These are phyloP conservation scores for Penicillium malachiteum DNA, from an alignment of 495 filamentous ascomycete genomes.

Conservation along the genomic window DNA sequence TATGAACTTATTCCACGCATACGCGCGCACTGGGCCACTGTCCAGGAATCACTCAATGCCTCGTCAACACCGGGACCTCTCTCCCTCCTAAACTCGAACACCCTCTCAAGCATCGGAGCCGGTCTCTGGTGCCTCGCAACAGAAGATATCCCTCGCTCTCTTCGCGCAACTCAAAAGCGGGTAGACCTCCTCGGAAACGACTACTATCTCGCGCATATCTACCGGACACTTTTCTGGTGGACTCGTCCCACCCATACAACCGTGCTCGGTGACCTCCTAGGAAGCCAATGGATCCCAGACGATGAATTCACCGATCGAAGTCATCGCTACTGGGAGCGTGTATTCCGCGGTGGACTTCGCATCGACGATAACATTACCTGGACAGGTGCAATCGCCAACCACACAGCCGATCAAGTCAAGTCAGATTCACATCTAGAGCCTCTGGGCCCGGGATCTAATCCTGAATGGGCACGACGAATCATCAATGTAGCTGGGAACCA, in stretches of 20 bases:
- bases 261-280: slow-evolving; percentile 86
- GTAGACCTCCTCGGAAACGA: slow-evolving; percentile 92
- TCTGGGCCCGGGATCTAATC: slow-evolving; percentile 50
- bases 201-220: slow-evolving; percentile 90
- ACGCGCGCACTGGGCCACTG: slow-evolving; percentile 46
- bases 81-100: slow-evolving; percentile 18
- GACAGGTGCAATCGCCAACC: slow-evolving; percentile 31
- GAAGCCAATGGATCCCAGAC: slow-evolving; percentile 93
- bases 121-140: slow-evolving; percentile 51
- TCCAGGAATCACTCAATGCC: slow-evolving; percentile 24
- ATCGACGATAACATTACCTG: slow-evolving; percentile 61
- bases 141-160: slow-evolving; percentile 62
- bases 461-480: slow-evolving; percentile 67
- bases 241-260: slow-evolving; percentile 80
- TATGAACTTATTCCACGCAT: slow-evolving; percentile 61
- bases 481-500: slow-evolving; percentile 94
- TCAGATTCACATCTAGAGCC: slow-evolving; percentile 31
- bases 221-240: slow-evolving; percentile 81
- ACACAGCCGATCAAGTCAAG: slow-evolving; percentile 26
- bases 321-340: slow-evolving; percentile 75
- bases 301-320: slow-evolving; percentile 75
- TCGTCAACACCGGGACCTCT: slow-evolving; percentile 14
- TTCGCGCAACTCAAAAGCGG: slow-evolving; percentile 68
- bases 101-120: slow-evolving; percentile 44
- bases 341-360: slow-evolving; percentile 67